phyloP scores from a whole-genome alignment of 305 asterid genomes.

The Fraxinus xanthoxyloides region DNA sequence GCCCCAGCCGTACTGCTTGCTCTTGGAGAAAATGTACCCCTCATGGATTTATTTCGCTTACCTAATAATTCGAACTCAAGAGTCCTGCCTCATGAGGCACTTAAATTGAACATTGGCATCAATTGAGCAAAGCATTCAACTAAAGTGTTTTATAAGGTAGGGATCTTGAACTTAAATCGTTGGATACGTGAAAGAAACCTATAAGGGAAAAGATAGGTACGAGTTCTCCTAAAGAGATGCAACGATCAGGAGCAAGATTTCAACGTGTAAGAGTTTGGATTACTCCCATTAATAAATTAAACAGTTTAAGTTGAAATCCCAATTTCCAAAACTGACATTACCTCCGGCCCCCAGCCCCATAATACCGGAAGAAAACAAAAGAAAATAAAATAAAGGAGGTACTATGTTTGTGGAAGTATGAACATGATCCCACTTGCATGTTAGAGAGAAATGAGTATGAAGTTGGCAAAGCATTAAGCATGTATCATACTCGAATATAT shows the following conservation, averaged over 20 bases:
- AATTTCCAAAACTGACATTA: neutral
- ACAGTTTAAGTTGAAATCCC: neutral
- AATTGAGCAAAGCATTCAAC: neutral
- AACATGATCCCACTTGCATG: constrained; percentile 14
- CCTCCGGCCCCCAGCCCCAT: neutral
- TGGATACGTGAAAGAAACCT: neutral
- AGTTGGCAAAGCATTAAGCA: constrained; percentile 13
- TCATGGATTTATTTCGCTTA: neutral
- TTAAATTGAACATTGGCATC: neutral
- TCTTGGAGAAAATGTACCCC: neutral
- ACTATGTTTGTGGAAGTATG: constrained; percentile 14
- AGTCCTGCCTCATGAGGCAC: neutral
- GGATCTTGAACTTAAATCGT: neutral
- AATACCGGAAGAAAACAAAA: neutral
- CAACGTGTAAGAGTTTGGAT: neutral
- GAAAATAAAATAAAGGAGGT: neutral
- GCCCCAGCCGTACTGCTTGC: neutral
- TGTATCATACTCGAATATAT: constrained; percentile 18
- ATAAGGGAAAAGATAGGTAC: neutral
- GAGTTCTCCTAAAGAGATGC: neutral
- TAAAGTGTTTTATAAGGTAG: neutral
- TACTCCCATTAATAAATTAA: neutral
- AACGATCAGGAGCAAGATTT: neutral
- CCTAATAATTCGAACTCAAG: neutral
- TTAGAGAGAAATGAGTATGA: constrained; percentile 14